These are phyloP conservation scores for Coniochaeta prunicola DNA, from an alignment of 2,329 filamentous ascomycete species.

Conservation along the genomic window DNA sequence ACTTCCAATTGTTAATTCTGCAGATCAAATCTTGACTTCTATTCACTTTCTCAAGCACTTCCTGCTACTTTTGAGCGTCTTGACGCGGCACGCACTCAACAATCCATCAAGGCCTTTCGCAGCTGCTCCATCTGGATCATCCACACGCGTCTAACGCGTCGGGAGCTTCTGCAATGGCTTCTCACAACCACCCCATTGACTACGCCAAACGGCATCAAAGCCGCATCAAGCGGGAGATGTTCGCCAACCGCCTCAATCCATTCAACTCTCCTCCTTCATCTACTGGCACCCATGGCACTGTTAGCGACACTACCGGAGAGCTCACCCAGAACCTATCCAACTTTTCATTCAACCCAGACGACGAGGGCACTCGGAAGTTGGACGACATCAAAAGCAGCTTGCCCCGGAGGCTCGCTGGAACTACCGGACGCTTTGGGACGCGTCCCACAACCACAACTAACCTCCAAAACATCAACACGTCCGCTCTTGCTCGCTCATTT, in stretches of 20 bases:
- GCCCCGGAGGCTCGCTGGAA: constrained; percentile 10
- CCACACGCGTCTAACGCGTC: background rate
- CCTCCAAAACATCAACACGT: constrained; percentile 22
- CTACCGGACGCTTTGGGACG: constrained; percentile 18
- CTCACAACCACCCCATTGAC: background rate
- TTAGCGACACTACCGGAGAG: constrained; percentile 46
- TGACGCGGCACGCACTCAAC: background rate
- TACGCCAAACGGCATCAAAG: constrained; percentile 2
- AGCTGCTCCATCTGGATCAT: background rate
- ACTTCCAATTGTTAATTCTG: background rate
- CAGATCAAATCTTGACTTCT: background rate
- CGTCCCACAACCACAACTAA: constrained; percentile 9
- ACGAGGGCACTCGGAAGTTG: constrained; percentile 45
- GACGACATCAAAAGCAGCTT: constrained; percentile 31
- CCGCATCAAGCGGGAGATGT: constrained; percentile 36
- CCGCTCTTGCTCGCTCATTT: constrained; percentile 37
- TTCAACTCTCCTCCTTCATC: constrained; percentile 53
- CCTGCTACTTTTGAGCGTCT: background rate
- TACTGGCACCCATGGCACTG: constrained; percentile 49
- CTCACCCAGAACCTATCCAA: constrained; percentile 45
- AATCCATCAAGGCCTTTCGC: background rate
- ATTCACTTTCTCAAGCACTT: background rate
- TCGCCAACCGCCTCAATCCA: constrained; percentile 44
- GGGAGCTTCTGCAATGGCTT: constrained; percentile 1
- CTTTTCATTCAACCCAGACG: constrained; percentile 44